Conservation (phyloP, 1,139 yeast genomes). For the Pichia sp. region DNA sequence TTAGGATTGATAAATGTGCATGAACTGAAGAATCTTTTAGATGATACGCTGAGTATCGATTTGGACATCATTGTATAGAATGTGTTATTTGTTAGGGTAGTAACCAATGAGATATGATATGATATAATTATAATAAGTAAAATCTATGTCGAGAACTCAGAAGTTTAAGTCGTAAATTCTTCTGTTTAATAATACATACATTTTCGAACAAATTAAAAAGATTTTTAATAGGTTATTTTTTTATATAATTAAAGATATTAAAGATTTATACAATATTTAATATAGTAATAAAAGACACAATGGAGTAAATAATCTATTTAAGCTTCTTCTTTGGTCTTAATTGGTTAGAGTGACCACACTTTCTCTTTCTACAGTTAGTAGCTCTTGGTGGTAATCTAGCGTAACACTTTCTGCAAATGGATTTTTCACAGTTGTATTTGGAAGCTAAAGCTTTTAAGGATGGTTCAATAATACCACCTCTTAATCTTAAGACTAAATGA, state of each 20-base stretch:
- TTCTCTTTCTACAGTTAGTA: constrained; percentile 99
- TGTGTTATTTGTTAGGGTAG: too few relatives aligned
- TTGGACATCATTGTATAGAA: neutral
- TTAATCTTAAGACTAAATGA: constrained; percentile 82
- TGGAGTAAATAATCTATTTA: constrained; percentile 53
- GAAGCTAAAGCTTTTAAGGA: constrained; percentile 98
- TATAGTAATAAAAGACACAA: constrained; percentile 17
- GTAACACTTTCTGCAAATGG: constrained; percentile 99
- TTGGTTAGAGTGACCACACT: constrained; percentile 99
- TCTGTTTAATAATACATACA: too few relatives aligned
- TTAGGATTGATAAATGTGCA: constrained; percentile 21
- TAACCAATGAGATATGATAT: too few relatives aligned
- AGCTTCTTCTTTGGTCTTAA: constrained; percentile 99
- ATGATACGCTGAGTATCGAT: neutral
- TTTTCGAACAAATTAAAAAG: neutral
- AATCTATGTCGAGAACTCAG: neutral
- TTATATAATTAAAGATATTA: constrained; percentile 3
- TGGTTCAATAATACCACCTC: constrained; percentile 99
- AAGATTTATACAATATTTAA: constrained; percentile 20
- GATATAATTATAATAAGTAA: too few relatives aligned
- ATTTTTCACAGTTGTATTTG: constrained; percentile 98
- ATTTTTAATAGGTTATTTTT: neutral
- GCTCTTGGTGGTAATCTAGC: constrained; percentile 99
- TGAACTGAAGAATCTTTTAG: constrained; percentile 13
- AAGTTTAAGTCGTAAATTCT: too few relatives aligned